Base-by-base conservation (phyloP, 148 eudicot genomes). In the Amaranthus hypochondriacus region DNA sequence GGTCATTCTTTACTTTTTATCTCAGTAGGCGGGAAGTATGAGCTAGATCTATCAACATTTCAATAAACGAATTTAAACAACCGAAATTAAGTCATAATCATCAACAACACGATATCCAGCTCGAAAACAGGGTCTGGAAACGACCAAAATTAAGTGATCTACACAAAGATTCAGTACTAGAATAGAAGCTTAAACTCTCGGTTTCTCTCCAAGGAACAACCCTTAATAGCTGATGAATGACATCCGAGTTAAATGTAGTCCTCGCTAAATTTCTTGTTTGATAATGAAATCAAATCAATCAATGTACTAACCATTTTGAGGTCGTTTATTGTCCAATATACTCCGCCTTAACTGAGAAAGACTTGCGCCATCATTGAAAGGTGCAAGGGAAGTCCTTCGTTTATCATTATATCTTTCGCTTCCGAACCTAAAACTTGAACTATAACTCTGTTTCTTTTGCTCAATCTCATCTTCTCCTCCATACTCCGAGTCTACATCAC, bases 401-500 rank as follows among this genome's bases (percentile, higher is more conserved):
- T 68, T 71, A 8, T 74, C 81, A 56, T 58, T 68, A 59, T 73
- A 61, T 66, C 74, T 70, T 54, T 74, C 83, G 65, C 81, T 83
- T 72, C 57, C 80, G 12, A 44, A 62, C 70, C 87, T 82, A 14
- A 78, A 78, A 83, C 84, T 83, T 39, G 78, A 77, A 54, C 50
- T 62, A 55, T 57, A 73, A 43, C 64, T 28, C 74, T 68, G 79
- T 11, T 68, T 56, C 65, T 62, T 76, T 39, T 63, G 68, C 73
- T 75, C 77, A 12, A 47, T 48, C 51, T 71, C 78, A 58, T 54
- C 76, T 12, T 69, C 89, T 7, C 75, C 81, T 15, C 75, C 79
- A 79, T 65, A 77, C 51, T 76, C 78, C 44, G 84, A 80, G 18
- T 75, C 80, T 71, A 80, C 79, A 70, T 86, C 84, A 13, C 75